Conservation (phyloP, 805 yeast genomes). For the Saturnispora silvae region DNA sequence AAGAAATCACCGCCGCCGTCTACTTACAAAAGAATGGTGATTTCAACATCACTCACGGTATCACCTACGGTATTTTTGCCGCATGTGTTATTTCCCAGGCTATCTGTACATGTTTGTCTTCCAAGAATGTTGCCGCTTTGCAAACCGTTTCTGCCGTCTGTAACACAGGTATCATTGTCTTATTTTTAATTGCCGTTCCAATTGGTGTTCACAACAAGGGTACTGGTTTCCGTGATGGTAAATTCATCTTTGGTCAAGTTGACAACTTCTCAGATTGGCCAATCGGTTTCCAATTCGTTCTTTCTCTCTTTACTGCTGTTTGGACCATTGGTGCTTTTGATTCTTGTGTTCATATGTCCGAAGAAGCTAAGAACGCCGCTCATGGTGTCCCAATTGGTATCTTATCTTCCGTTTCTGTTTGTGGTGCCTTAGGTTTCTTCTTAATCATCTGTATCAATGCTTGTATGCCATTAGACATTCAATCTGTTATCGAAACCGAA, state of each 20-base stretch:
- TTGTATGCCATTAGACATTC: constrained; percentile 44
- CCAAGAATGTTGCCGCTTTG: constrained; percentile 41
- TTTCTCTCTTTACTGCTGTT: constrained; percentile 48
- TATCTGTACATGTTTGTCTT: constrained; percentile 42
- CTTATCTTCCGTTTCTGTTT: constrained; percentile 43
- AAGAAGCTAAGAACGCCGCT: constrained; percentile 56
- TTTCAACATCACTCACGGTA: constrained; percentile 37
- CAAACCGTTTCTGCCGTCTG: constrained; percentile 38
- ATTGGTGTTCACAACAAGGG: constrained; percentile 40
- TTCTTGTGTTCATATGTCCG: constrained; percentile 64
- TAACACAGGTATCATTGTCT: constrained; percentile 39
- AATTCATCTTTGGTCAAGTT: constrained; percentile 44
- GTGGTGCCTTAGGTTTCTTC: constrained; percentile 46
- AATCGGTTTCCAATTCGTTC: constrained; percentile 44
- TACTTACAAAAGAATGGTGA: constrained; percentile 27
- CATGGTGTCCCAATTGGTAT: constrained; percentile 58
- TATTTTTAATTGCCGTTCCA: constrained; percentile 45
- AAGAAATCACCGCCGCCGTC: constrained; percentile 44
- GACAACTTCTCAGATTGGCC: constrained; percentile 53
- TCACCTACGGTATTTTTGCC: constrained; percentile 39
- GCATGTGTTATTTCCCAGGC: constrained; percentile 41
- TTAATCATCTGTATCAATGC: constrained; percentile 52
- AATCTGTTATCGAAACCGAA: constrained; percentile 35
- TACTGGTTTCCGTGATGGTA: constrained; percentile 35
- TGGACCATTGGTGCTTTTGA: constrained; percentile 73